Conservation (phyloP, 2,329 filamentous ascomycete genomes). For the Leptographium flavum region DNA sequence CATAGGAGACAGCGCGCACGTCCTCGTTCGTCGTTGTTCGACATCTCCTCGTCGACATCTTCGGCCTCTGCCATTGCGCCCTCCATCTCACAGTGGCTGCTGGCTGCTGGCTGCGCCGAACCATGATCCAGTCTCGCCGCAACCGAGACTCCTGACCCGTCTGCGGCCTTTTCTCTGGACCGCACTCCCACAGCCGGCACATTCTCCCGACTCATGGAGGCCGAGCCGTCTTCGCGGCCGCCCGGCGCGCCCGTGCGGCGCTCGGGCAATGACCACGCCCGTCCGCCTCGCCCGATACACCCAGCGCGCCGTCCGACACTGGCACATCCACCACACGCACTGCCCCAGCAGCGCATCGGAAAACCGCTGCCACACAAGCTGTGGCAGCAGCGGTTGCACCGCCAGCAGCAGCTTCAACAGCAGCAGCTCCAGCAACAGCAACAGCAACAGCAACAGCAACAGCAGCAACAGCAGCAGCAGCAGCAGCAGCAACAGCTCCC, state of each 20-base stretch:
- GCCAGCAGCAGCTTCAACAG: conserved; percentile 2
- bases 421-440: conserved; percentile 1
- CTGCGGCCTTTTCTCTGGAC: background rate
- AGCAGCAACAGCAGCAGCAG: background rate
- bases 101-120: background rate
- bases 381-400: conserved; percentile 5
- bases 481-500: background rate
- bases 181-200: no score
- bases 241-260: background rate
- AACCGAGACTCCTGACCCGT: background rate
- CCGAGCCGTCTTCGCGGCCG: background rate
- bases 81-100: background rate
- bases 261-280: background rate
- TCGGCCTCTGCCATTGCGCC: no score
- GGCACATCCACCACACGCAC: background rate
- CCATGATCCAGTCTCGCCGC: background rate
- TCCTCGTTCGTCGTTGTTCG: background rate
- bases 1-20: background rate
- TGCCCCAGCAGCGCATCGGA: background rate
- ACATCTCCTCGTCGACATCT: background rate
- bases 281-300: no score
- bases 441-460: conserved; percentile 1
- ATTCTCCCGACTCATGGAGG: background rate
- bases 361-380: conserved; percentile 7
- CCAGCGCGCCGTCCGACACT: background rate